phyloP scores from a whole-genome alignment of 1,284 basidiomycete species.

The Papiliotrema flavescens region DNA sequence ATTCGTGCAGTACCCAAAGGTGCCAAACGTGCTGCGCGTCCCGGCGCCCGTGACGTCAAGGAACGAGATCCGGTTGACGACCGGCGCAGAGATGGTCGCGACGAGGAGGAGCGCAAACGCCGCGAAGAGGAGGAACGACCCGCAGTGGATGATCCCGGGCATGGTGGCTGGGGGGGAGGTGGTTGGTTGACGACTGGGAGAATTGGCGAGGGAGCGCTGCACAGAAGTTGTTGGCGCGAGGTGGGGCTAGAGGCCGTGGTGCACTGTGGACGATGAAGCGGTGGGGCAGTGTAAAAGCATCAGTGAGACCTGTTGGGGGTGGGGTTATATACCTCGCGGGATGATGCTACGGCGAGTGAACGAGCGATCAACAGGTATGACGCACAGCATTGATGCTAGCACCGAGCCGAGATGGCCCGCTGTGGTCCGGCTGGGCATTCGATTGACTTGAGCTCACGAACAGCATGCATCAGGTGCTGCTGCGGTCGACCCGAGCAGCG shows the following conservation, averaged over 20 bases:
- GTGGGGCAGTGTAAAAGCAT: background rate
- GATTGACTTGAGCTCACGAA: too few species aligned
- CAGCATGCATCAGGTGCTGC: too few species aligned
- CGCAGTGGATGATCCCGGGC: slow-evolving; percentile 24
- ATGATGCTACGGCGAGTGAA: background rate
- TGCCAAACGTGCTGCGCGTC: slow-evolving; percentile 27
- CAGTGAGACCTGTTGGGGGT: background rate
- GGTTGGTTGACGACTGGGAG: background rate
- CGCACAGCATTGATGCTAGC: background rate
- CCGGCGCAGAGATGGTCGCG: slow-evolving; percentile 36
- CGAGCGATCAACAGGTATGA: background rate
- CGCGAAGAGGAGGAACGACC: slow-evolving; percentile 35
- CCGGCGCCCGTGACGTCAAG: slow-evolving; percentile 23
- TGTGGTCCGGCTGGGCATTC: too few species aligned
- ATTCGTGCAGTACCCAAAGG: slow-evolving; percentile 37
- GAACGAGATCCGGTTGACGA: slow-evolving; percentile 34
- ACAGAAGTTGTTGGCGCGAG: too few species aligned
- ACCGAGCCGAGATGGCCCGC: too few species aligned
- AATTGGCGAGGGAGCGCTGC: too few species aligned
- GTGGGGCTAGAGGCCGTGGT: too few species aligned
- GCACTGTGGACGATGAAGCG: background rate
- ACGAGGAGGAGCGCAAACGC: slow-evolving; percentile 34
- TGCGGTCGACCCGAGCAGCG: too few species aligned
- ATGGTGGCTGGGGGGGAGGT: slow-evolving; percentile 8
- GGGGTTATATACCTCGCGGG: background rate